Evolutionary conservation across 116 monocot genomes (phyloP).

Genomic region (Thalassia testudinum): DNA sequence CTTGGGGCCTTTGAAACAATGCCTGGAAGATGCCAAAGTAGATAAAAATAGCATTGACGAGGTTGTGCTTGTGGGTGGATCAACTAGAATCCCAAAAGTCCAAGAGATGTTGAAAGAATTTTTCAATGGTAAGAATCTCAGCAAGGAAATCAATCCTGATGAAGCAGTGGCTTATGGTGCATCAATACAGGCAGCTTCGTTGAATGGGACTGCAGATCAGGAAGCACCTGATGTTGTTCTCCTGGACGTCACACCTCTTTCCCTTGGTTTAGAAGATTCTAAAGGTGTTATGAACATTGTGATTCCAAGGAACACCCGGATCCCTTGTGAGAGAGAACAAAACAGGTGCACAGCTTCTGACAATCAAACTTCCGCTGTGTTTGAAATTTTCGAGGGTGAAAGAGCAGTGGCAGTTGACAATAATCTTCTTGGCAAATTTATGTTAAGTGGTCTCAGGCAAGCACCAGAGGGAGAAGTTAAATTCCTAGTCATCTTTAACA

Average conservation of each 20-base stretch:
- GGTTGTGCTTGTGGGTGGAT: conserved; percentile 46
- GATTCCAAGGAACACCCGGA: conserved; percentile 44
- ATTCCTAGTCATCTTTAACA: conserved; percentile 18
- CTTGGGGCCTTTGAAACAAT: conserved; percentile 37
- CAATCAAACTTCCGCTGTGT: conserved; percentile 33
- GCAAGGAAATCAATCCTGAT: conserved; percentile 54
- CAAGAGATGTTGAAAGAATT: conserved; percentile 51
- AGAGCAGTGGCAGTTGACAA: conserved; percentile 26
- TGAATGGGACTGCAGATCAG: conserved; percentile 38
- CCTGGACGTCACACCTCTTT: conserved; percentile 43
- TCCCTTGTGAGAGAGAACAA: conserved; percentile 14
- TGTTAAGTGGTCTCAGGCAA: conserved; percentile 12
- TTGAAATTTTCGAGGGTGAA: conserved; percentile 43
- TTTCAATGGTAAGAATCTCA: conserved; percentile 51
- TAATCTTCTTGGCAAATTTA: conserved; percentile 31
- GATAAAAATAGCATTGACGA: conserved; percentile 36
- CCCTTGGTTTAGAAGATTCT: conserved; percentile 30
- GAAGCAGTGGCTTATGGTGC: conserved; percentile 60
- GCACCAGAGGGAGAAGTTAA: conserved; percentile 14
- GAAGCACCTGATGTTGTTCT: conserved; percentile 38
- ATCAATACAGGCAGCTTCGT: conserved; percentile 39
- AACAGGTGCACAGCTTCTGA: conserved; percentile 15
- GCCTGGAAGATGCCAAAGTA: conserved; percentile 43
- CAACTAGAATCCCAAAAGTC: conserved; percentile 37
- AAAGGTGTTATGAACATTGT: conserved; percentile 40